Conservation (phyloP, 306 rosid species). For the Purshia tridentata region DNA sequence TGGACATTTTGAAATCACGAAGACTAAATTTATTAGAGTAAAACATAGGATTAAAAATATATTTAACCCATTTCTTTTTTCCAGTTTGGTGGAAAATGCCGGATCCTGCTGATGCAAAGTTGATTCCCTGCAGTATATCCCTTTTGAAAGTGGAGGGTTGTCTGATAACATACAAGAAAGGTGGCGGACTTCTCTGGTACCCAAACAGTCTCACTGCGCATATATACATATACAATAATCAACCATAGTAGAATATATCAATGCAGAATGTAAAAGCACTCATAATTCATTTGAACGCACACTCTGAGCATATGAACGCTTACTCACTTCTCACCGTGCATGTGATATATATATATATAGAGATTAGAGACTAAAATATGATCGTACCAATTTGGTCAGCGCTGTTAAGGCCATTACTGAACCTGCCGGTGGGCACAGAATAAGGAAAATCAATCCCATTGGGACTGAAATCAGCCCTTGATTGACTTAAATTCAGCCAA, state of each 20-base stretch:
- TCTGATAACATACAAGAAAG: slow-evolving; percentile 31
- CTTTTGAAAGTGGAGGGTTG: slow-evolving; percentile 19
- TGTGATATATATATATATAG: no score
- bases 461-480: slow-evolving; percentile 39
- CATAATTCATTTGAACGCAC: no score
- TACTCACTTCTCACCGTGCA: no score
- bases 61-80: slow-evolving; percentile 23
- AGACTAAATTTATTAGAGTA: no score
- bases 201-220: slow-evolving; percentile 37
- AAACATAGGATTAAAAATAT: no score
- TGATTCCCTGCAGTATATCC: slow-evolving; percentile 35
- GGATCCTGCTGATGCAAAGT: slow-evolving; percentile 56
- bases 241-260: no score
- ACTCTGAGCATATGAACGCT: no score
- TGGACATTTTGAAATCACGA: no score
- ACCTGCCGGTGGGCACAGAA: slow-evolving; percentile 52
- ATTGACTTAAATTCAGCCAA: slow-evolving; percentile 2
- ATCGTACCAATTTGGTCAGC: slow-evolving; percentile 50
- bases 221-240: not conserved
- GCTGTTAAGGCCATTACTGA: slow-evolving; percentile 55
- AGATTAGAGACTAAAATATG: not conserved
- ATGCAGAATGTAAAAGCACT: no score
- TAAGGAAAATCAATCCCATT: slow-evolving; percentile 48
- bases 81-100: slow-evolving; percentile 49
- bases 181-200: slow-evolving; percentile 42